Evolutionary conservation across 371 early-diverging fungal genomes (phyloP), one percentile per base, ranked within the genome.

Genomic region (Apophysomyces elegans): DNA sequence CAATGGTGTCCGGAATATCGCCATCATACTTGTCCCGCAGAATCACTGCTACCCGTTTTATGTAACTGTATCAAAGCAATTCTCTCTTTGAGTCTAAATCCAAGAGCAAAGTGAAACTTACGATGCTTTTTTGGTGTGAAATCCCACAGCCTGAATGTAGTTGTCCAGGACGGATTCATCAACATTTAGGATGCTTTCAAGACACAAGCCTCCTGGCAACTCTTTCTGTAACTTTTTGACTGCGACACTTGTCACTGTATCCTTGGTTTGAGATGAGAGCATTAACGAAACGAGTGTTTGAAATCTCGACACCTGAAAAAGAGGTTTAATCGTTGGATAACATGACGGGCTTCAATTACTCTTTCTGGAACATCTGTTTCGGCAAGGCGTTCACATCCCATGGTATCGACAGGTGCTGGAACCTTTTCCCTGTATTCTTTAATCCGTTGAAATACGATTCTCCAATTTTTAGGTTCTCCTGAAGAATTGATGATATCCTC

Each of bases 201-300:
- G 68, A 8, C 80, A 80, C 59, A 94, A 67, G 2, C 91, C 93
- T 32, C 89, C 90, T 1, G 88, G 86, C 59, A 88, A 73, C 26
- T 82, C 79, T n/a, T 74, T 68, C 47, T 91, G 86, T 32, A 97
- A 73, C 12, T 79, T 84, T 37, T 76, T 73, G 35, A 98, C 85
- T 4, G 93, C 94, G 11, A 81, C 89, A 3, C 94, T 93, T 0
- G 95, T 96, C 4, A 93, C 87, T 8, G 92, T 90, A 72, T 99
- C 99, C 71, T 94, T 95, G 4, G 99, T 99, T 78, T 98, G 98
- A 26, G 97, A 91, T 8, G 98, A 98, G 12, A 99, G 85, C 84
- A 96, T 92, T 46, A 99, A 79, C 0, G 97, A 80, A n/a, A 96
- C 78, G 1, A 99, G 80, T 4, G 95, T 91, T 67, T 96, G 95